Evolutionary conservation across 306 rosid genomes (phyloP).

Genomic region (Sicyos edulis): DNA sequence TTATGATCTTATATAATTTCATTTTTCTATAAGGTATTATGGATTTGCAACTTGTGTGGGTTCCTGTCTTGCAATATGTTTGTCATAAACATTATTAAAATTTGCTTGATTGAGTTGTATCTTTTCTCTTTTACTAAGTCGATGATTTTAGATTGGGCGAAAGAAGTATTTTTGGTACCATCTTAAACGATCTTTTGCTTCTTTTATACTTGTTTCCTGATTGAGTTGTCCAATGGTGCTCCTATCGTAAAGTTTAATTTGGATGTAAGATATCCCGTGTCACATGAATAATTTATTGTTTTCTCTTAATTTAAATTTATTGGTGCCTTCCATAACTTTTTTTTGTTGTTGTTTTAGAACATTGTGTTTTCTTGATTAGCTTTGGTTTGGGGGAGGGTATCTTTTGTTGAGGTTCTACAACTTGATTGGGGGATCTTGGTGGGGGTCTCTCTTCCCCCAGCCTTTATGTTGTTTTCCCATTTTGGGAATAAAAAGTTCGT

Average conservation of each 20-base stretch:
- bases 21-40: neutral
- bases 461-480: neutral
- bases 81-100: no score
- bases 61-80: no score
- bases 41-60: no score
- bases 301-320: neutral
- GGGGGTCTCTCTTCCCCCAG: neutral
- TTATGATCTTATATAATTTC: neutral
- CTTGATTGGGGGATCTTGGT: no score
- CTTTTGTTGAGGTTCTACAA: neutral
- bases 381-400: neutral
- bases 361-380: neutral
- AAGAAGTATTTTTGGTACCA: neutral
- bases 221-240: neutral
- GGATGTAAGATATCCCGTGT: neutral
- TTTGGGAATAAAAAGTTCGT: no score
- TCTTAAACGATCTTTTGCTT: constrained; percentile 3
- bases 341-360: neutral
- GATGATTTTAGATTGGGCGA: neutral
- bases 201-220: neutral
- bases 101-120: neutral
- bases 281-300: neutral
- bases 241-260: neutral
- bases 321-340: neutral
- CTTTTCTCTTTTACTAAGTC: neutral